Evolutionary conservation across 2,329 filamentous ascomycete species (phyloP), one percentile per base, ranked within the genome.

Genomic region (Diaporthe citriasiana): DNA sequence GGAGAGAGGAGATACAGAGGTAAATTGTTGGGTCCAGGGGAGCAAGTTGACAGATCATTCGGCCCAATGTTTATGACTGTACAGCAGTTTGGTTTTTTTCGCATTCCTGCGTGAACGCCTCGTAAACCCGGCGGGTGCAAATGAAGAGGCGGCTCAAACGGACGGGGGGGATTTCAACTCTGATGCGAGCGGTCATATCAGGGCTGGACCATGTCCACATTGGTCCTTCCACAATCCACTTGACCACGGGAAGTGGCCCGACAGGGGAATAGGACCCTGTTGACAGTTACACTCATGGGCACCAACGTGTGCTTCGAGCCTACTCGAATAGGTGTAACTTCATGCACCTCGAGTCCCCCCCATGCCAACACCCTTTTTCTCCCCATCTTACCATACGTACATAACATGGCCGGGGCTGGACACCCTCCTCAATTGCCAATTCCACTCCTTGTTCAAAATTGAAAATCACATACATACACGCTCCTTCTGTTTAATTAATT

Each of bases 281-380:
- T 12, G 38, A 57, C 55, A n/a, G 55, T 38, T 38, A n/a, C 55
- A 57, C 47, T 9, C n/a, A 3, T 27, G n/a, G 12, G 13, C 47
- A 51, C 47, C 45, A 53, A 68, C 63, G n/a, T 27, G 33, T 17
- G 47, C 33, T 40, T 53, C 33, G n/a, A 27, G 60, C 27, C 60
- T 68, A 35, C 63, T 68, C n/a, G 63, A 68, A 68, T 68, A 53
- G 63, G 63, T 33, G 63, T 68, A 68, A 68, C 63, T 22, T 68
- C 33, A 68, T 68, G 63, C 63, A 53, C 47, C 60, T 68, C 30
- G 63, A 53, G 45, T 7, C n/a, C n/a, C 17, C 25, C 63, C 45
- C 30, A 50, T 27, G 22, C 45, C 63, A 40, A n/a, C n/a, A n/a
- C n/a, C 59, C n/a, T 45, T 19, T 50, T n/a, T 25, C n/a, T 53